Conservation (phyloP, 306 rosid genomes). For the Urtica urens region DNA sequence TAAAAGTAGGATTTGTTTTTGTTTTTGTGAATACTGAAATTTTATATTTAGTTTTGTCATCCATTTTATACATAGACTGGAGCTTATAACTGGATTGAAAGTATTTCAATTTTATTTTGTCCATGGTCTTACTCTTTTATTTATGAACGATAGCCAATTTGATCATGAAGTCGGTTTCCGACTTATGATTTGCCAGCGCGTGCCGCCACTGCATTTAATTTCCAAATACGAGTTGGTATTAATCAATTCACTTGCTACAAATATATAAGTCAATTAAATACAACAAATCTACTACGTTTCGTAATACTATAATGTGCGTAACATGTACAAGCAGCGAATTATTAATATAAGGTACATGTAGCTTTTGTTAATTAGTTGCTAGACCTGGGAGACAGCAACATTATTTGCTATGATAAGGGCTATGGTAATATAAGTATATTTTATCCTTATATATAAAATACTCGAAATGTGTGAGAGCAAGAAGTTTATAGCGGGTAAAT, state of each 20-base stretch:
- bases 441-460: too few species aligned
- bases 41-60: too few species aligned
- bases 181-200: conserved; percentile 50
- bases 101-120: neutral
- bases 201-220: conserved; percentile 6
- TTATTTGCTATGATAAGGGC: too few species aligned
- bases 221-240: neutral
- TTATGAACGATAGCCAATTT: conserved; percentile 26
- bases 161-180: conserved; percentile 38
- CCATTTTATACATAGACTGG: too few species aligned
- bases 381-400: conserved; percentile 26
- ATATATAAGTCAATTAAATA: conserved; percentile 2
- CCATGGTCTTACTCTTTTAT: conserved; percentile 17
- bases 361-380: conserved; percentile 26
- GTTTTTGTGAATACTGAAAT: too few species aligned
- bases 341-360: neutral
- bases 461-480: too few species aligned
- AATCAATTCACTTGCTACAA: neutral
- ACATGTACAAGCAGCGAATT: conserved; percentile 18
- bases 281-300: neutral
- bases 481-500: too few species aligned
- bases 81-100: too few species aligned
- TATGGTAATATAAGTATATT: too few species aligned
- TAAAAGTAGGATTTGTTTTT: too few species aligned
- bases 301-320: neutral